Conservation (phyloP, 306 rosid species). For the Casuarina equisetifolia region DNA sequence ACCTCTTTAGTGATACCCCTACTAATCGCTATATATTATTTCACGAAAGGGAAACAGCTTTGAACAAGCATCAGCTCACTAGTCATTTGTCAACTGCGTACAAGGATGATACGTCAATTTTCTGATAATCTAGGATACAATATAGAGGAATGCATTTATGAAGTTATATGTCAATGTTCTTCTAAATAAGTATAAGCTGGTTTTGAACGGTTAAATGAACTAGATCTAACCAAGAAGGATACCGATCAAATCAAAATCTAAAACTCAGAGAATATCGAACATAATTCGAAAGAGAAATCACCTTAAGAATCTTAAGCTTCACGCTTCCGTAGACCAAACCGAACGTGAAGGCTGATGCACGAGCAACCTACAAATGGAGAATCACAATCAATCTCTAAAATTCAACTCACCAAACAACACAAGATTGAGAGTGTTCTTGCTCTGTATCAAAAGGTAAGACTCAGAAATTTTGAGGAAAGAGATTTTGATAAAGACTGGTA, state of each 20-base stretch:
- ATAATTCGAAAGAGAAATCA: neutral
- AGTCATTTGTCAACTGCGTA: no score
- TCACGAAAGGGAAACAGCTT: neutral
- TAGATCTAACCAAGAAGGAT: neutral
- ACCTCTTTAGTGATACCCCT: neutral
- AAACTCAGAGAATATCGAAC: neutral
- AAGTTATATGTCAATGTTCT: neutral
- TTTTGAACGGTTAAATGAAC: neutral
- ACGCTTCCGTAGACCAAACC: conserved; percentile 46
- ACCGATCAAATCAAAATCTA: no score
- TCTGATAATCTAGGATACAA: no score
- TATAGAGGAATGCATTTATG: neutral
- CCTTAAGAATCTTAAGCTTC: conserved; percentile 47
- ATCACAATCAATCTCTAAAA: neutral
- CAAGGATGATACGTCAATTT: no score
- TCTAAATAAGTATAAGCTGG: neutral
- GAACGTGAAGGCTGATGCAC: conserved; percentile 44
- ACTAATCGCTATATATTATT: neutral
- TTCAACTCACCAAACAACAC: neutral
- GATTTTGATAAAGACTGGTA: neutral
- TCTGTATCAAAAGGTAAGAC: neutral
- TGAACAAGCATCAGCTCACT: neutral
- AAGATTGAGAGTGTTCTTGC: neutral
- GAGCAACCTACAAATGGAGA: conserved; percentile 39
- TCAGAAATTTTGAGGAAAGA: neutral